Percentiles rank a stretch among this genome's conserved stretches.
These are phyloP conservation scores for Naumovozyma castellii DNA, from an alignment of 805 yeast genomes.

Conservation along the genomic window DNA sequence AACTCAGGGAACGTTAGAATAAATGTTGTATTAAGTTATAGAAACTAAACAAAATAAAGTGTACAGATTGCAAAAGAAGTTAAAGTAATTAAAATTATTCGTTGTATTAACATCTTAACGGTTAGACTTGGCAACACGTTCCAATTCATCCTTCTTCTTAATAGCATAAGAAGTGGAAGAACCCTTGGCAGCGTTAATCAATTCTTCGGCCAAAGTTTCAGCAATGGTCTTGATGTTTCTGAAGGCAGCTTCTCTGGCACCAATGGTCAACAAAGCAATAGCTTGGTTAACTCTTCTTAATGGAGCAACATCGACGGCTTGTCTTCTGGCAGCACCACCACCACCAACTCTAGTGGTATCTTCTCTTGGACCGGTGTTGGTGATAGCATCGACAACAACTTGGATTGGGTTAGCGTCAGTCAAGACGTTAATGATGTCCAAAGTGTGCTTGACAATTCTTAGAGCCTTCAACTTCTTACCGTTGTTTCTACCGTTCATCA, in stretches of 20 bases:
- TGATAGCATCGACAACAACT: conserved; percentile 97
- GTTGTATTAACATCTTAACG: conserved; percentile 54
- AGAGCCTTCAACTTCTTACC: conserved; percentile 99
- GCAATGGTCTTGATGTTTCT: conserved; percentile 99
- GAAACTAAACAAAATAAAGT: conserved; percentile 6
- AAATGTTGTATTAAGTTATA: conserved; percentile 5
- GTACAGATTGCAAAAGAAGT: conserved; percentile 6
- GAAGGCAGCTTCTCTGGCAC: conserved; percentile 99
- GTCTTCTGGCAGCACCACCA: conserved; percentile 99
- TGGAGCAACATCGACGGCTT: conserved; percentile 99
- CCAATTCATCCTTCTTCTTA: conserved; percentile 99
- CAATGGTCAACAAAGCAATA: conserved; percentile 92
- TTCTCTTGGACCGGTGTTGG: conserved; percentile 99
- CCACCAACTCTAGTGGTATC: conserved; percentile 99
- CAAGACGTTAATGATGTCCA: conserved; percentile 93
- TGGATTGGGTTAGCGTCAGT: conserved; percentile 99
- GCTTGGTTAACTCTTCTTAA: conserved; percentile 99
- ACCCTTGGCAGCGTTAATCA: conserved; percentile 99
- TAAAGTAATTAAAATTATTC: background rate
- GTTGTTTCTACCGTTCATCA: conserved; percentile 99
- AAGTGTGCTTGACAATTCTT: conserved; percentile 98
- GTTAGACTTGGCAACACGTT: conserved; percentile 99
- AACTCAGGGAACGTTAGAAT: conserved; percentile 1
- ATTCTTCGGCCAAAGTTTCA: conserved; percentile 99
- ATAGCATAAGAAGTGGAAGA: conserved; percentile 99